Base-by-base conservation (phyloP, 192 early-diverging fungal genomes). In the Dissophora ornata region DNA sequence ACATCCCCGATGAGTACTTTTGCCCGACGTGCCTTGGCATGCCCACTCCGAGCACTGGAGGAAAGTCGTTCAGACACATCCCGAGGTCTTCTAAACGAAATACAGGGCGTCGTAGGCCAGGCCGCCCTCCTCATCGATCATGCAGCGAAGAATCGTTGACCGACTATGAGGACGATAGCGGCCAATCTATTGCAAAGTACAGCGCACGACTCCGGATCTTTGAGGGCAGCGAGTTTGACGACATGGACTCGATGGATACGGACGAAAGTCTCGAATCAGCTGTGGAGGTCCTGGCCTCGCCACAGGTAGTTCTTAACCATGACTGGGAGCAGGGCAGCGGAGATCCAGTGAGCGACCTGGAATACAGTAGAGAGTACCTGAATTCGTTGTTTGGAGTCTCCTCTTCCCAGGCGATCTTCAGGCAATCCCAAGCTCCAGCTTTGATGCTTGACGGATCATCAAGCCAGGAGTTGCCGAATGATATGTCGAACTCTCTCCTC, bases 1-100 rank as follows among this genome's bases (percentile, higher is more conserved):
- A 79, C 11, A 67, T 93, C 1, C 85, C 85, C 1, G 81, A 85
- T 8, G 85, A 88, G 40, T 93, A 84, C 70, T 88, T 83, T 51
- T 93, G 91, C 60, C 90, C 89, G 9, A 67, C 83, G 36, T 88
- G 87, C 49, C 71, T 61, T 67, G 65, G 65, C 13, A 26, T 53
- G n/a, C 54, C 62, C 25, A 75, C 33, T 4, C 56, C 57, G 9
- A 61, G 57, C 16, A 55, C 71, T 12, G 63, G 62, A 53, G 71
- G 71, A 25, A 75, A 75, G 34, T 66, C 71, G 15, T 71, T 71
- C 25, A 61, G 68, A 21, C 68, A 70, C 34, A 36, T 70, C 29
- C 68, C 59, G 11, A 70, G 56, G 44, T 30, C 48, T 11, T 4
- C 52, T 4, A 42, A 54, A 26, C 50, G 42, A 0, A 56, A 46